Percentiles rank a stretch among this genome's conserved stretches.
Evolutionary conservation across 2,329 filamentous ascomycete species (phyloP).

Genomic region (Mycosphaerelloides madeirae): DNA sequence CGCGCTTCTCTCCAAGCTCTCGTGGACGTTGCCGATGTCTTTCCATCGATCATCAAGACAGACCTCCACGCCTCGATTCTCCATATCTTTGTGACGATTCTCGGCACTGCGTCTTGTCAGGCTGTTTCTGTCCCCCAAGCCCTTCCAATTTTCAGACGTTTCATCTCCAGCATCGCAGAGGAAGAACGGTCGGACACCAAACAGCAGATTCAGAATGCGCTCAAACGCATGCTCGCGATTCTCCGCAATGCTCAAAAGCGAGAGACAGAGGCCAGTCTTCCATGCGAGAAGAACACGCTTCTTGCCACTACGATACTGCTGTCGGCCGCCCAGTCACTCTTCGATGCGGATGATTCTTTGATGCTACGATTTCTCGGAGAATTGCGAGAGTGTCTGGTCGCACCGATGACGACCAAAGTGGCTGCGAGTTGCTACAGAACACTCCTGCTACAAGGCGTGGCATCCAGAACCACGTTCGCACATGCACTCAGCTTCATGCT

Average conservation of each 20-base stretch:
- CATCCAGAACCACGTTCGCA: constrained; percentile 62
- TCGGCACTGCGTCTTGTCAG: constrained; percentile 83
- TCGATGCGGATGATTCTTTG: constrained; percentile 70
- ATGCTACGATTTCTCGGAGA: constrained; percentile 73
- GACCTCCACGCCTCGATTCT: constrained; percentile 95
- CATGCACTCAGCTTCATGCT: constrained; percentile 70
- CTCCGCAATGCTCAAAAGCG: constrained; percentile 71
- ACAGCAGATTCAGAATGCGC: constrained; percentile 72
- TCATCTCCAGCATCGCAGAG: constrained; percentile 68
- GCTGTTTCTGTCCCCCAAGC: constrained; percentile 83
- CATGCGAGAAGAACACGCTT: constrained; percentile 89
- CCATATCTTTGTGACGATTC: constrained; percentile 90
- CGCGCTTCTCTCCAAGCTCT: constrained; percentile 77
- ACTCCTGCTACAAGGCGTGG: constrained; percentile 71
- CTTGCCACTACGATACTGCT: constrained; percentile 85
- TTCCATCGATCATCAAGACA: constrained; percentile 92
- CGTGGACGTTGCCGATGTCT: constrained; percentile 91
- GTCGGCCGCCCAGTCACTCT: constrained; percentile 59
- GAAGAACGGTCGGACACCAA: constrained; percentile 45
- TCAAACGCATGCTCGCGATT: constrained; percentile 77
- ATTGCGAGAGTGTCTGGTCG: constrained; percentile 75
- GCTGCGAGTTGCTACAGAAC: constrained; percentile 86
- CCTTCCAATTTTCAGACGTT: constrained; percentile 85
- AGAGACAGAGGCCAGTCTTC: constrained; percentile 69
- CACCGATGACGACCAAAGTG: constrained; percentile 79